phyloP scores from a whole-genome alignment of 2,329 filamentous ascomycete genomes.

The Thelonectria discophora region DNA sequence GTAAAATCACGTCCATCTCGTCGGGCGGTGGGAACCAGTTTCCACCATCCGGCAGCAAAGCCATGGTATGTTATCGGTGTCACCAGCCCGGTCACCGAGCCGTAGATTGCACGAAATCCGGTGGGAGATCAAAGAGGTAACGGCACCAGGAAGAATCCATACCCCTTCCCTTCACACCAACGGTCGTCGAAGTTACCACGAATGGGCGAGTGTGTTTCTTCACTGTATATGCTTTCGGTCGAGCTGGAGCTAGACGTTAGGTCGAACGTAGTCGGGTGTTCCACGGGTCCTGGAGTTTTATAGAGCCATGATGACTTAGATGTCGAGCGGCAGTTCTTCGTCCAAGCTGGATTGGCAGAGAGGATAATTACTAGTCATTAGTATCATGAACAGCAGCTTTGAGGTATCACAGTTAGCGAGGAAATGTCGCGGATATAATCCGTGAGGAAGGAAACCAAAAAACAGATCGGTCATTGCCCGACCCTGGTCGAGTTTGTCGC shows the following conservation, averaged over 20 bases:
- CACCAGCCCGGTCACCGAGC: conserved; percentile 68
- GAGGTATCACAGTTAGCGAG: no score
- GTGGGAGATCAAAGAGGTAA: conserved; percentile 30
- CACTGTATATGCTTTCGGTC: background rate
- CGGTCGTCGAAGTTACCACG: background rate
- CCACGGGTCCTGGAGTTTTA: no score
- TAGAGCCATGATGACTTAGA: no score
- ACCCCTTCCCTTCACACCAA: background rate
- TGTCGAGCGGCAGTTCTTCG: no score
- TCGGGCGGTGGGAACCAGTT: conserved; percentile 41
- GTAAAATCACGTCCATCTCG: conserved; percentile 71
- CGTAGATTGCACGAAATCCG: conserved; percentile 59
- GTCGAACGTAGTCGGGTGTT: background rate
- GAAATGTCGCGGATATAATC: no score
- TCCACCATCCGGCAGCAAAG: conserved; percentile 35
- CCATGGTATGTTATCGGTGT: conserved; percentile 66
- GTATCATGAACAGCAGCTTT: no score
- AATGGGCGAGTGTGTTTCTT: background rate
- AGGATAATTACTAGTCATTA: no score
- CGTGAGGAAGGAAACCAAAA: no score
- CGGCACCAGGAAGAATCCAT: conserved; percentile 1
- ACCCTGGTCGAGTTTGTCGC: no score
- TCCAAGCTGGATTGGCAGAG: no score
- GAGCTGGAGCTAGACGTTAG: background rate
- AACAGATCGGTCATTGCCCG: no score